These are phyloP conservation scores for Polygonum aviculare DNA, from an alignment of 148 eudicot genomes.

Conservation along the genomic window DNA sequence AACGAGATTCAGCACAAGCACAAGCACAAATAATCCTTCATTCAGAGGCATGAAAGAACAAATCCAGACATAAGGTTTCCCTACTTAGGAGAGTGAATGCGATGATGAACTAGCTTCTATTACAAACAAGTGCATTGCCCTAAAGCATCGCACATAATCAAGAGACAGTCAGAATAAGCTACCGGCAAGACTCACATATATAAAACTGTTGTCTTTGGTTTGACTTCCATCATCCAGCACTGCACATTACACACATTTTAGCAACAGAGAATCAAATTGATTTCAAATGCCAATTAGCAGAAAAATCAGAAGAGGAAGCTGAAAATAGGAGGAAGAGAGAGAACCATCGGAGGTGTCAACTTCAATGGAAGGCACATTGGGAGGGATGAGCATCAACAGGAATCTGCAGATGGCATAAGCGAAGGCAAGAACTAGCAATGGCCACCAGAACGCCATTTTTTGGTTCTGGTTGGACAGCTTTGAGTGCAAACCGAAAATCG, in stretches of 20 bases:
- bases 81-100: not conserved
- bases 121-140: not conserved
- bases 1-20: not conserved
- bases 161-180: not conserved
- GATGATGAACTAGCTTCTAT: not conserved
- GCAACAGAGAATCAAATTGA: not conserved
- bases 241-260: constrained; percentile 19
- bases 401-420: constrained; percentile 71
- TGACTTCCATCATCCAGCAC: constrained; percentile 88
- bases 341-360: constrained; percentile 88
- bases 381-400: constrained; percentile 78
- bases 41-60: not conserved
- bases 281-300: not conserved
- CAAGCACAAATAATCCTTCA: constrained; percentile 1
- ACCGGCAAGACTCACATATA: constrained; percentile 54
- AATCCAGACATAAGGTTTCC: not conserved
- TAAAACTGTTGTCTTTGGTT: constrained; percentile 79
- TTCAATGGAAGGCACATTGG: constrained; percentile 90
- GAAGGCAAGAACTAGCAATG: constrained; percentile 57
- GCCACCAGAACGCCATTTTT: constrained; percentile 87
- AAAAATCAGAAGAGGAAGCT: not conserved
- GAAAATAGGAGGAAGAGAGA: constrained; percentile 6
- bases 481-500: not conserved
- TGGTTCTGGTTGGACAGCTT: constrained; percentile 20
- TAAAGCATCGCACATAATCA: not conserved